These are phyloP conservation scores for Westerdykella aurantiaca DNA, from an alignment of 2,329 filamentous ascomycete genomes.

Conservation along the genomic window DNA sequence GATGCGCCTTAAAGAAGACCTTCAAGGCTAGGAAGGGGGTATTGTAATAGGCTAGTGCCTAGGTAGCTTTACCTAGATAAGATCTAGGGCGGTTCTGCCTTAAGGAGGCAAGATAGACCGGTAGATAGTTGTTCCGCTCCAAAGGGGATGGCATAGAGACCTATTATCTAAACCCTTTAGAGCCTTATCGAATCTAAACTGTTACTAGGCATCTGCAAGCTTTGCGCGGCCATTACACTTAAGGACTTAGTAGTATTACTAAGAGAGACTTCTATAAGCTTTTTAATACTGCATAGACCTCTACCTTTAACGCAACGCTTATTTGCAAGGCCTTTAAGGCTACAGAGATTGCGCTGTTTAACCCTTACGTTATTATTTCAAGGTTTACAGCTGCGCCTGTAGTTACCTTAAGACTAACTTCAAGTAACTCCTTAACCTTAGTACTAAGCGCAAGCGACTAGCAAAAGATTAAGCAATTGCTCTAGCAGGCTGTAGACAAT, in stretches of 20 bases:
- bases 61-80: too few relatives aligned
- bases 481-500: slow-evolving; percentile 1
- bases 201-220: too few relatives aligned
- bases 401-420: neutral
- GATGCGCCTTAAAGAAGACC: too few relatives aligned
- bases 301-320: neutral
- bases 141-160: too few relatives aligned
- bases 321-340: slow-evolving; percentile 4
- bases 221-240: too few relatives aligned
- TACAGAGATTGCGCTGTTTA: slow-evolving; percentile 2
- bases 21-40: too few relatives aligned
- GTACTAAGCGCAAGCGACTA: neutral
- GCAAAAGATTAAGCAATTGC: slow-evolving; percentile 3
- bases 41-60: too few relatives aligned
- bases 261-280: neutral
- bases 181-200: too few relatives aligned
- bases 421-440: neutral
- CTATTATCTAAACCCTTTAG: too few relatives aligned
- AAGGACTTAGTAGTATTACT: neutral
- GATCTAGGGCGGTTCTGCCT: too few relatives aligned
- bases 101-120: too few relatives aligned
- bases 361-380: slow-evolving; percentile 3
- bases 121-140: too few relatives aligned
- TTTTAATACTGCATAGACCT: slow-evolving; percentile 3
- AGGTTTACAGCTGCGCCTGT: slow-evolving; percentile 1